These are phyloP conservation scores for Inga leiocalycina DNA, from an alignment of 306 rosid genomes.

Conservation along the genomic window DNA sequence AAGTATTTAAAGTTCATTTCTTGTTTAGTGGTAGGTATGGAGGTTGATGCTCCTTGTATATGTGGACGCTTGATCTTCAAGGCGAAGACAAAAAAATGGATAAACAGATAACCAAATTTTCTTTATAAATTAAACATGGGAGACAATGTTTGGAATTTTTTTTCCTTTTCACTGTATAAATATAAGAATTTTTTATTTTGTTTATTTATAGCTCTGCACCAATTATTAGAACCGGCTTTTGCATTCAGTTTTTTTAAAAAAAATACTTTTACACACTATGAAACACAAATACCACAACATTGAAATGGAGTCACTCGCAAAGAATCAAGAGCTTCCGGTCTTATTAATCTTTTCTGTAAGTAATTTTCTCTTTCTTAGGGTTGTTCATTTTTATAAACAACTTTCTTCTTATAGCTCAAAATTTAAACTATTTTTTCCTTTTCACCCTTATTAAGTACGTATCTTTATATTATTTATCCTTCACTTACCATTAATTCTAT, in stretches of 20 bases:
- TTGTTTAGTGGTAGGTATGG: background rate
- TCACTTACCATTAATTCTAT: too few relatives aligned
- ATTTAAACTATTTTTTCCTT: too few relatives aligned
- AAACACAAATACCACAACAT: background rate
- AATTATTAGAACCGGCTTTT: background rate
- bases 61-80: background rate
- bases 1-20: background rate
- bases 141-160: background rate
- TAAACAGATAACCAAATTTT: background rate
- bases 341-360: too few relatives aligned
- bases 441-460: too few relatives aligned
- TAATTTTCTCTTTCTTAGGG: too few relatives aligned
- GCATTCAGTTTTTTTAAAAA: background rate
- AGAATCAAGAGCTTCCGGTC: background rate
- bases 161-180: background rate
- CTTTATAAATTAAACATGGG: background rate
- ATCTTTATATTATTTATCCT: too few relatives aligned
- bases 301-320: background rate
- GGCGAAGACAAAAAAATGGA: background rate
- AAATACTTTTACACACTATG: too few relatives aligned
- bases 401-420: too few relatives aligned
- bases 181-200: background rate
- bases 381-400: too few relatives aligned
- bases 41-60: background rate
- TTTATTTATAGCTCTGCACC: background rate